A percentile compares a stretch with the other conserved stretches of the same genome.
Conservation (phyloP, 768 basidiomycete genomes). For the Holtermannia corniformis region DNA sequence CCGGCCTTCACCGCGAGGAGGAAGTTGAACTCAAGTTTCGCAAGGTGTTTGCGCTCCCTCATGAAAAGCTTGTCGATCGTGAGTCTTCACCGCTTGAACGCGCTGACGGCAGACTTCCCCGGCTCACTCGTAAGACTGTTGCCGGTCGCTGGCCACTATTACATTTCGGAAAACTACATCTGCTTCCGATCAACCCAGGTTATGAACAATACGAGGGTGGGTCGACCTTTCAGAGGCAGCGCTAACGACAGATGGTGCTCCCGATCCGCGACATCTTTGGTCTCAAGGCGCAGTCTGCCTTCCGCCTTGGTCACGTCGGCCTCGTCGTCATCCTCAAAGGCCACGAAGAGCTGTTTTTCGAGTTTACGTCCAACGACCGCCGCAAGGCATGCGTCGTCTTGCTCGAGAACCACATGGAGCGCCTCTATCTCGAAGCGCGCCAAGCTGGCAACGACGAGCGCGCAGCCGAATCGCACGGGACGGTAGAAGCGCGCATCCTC, state of each 20-base stretch:
- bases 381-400: constrained; percentile 66
- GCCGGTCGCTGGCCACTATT: constrained; percentile 80
- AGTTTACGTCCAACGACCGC: constrained; percentile 72
- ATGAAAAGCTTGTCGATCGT: constrained; percentile 83
- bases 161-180: constrained; percentile 82
- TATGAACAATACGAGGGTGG: constrained; percentile 70
- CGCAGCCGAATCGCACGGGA: constrained; percentile 7
- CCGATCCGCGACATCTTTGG: constrained; percentile 82
- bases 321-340: constrained; percentile 84
- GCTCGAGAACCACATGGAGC: constrained; percentile 72
- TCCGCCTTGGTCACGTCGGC: constrained; percentile 81
- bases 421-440: constrained; percentile 46
- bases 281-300: constrained; percentile 72
- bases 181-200: constrained; percentile 88
- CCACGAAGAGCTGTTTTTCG: constrained; percentile 95
- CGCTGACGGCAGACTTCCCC: constrained; percentile 58
- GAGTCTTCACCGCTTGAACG: constrained; percentile 39
- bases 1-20: constrained; percentile 30
- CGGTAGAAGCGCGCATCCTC: constrained; percentile 59
- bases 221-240: constrained; percentile 30
- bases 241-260: constrained; percentile 68
- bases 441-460: constrained; percentile 38
- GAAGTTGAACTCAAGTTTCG: constrained; percentile 65
- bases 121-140: constrained; percentile 81
- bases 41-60: constrained; percentile 71